Conservation (phyloP, 2,329 filamentous ascomycete species). For the Botrytis galanthina region DNA sequence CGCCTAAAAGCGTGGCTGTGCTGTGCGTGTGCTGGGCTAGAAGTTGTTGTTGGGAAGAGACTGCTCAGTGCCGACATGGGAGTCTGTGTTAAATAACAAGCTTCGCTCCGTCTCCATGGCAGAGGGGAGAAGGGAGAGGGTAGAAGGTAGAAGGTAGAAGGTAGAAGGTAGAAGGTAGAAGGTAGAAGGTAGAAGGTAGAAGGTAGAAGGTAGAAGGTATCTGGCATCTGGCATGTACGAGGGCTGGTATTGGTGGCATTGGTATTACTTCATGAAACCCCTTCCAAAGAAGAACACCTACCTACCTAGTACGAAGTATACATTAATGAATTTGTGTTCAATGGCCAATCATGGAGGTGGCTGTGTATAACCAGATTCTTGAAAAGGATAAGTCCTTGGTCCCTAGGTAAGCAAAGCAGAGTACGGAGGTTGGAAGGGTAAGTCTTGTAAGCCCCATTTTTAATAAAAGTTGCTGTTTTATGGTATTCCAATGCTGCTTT, state of each 20-base stretch:
- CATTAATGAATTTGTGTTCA: not conserved
- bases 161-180: too few relatives aligned
- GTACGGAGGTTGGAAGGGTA: too few relatives aligned
- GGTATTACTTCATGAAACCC: not conserved
- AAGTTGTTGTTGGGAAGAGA: not conserved
- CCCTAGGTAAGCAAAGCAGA: not conserved
- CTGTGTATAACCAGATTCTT: not conserved
- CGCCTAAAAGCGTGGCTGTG: constrained; percentile 6
- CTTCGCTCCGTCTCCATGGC: not conserved
- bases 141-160: too few relatives aligned
- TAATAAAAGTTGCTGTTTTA: too few relatives aligned
- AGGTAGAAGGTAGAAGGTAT: too few relatives aligned
- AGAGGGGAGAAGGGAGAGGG: not conserved
- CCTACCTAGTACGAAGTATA: not conserved
- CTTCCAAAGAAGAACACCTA: not conserved
- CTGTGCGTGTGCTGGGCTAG: not conserved
- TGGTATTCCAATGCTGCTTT: too few relatives aligned
- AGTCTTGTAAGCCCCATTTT: too few relatives aligned
- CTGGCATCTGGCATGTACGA: not conserved
- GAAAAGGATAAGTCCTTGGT: not conserved
- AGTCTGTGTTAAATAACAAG: not conserved
- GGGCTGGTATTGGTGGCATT: not conserved
- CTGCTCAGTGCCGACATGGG: not conserved
- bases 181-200: not conserved
- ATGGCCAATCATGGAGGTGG: not conserved